Evolutionary conservation across 83 land plant genomes (phyloP).

Genomic region (Larix sibirica): DNA sequence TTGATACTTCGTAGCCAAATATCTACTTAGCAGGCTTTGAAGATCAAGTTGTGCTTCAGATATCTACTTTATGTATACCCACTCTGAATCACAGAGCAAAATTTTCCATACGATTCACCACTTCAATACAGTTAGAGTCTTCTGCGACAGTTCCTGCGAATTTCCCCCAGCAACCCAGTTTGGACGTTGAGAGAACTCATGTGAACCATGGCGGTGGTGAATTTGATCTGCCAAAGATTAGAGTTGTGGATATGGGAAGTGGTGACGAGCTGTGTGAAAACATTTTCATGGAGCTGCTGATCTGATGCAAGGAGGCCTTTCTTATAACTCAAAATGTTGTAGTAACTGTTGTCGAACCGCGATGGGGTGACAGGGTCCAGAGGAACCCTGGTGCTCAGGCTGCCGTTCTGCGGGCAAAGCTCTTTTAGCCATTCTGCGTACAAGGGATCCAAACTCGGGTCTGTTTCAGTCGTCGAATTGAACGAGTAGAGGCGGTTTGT

Average conservation of each 20-base stretch:
- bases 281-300: constrained; percentile 1
- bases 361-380: constrained; percentile 18
- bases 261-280: background rate
- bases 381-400: background rate
- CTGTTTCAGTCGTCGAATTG: constrained; percentile 7
- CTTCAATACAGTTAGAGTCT: background rate
- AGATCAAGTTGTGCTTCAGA: no score
- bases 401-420: background rate
- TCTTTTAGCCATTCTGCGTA: background rate
- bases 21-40: no score
- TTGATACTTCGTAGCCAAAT: no score
- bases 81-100: no score
- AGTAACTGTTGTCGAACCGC: constrained; percentile 22
- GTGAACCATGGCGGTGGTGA: constrained; percentile 19
- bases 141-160: constrained; percentile 12
- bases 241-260: background rate
- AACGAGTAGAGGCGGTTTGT: constrained; percentile 20
- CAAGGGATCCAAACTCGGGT: constrained; percentile 15
- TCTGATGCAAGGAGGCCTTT: constrained; percentile 21
- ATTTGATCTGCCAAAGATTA: background rate
- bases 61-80: no score
- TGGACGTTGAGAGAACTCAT: constrained; percentile 13
- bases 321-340: background rate
- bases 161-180: constrained; percentile 6
- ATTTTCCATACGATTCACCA: no score